These are phyloP conservation scores for Malus asiatica DNA, from an alignment of 306 rosid species.

Conservation along the genomic window DNA sequence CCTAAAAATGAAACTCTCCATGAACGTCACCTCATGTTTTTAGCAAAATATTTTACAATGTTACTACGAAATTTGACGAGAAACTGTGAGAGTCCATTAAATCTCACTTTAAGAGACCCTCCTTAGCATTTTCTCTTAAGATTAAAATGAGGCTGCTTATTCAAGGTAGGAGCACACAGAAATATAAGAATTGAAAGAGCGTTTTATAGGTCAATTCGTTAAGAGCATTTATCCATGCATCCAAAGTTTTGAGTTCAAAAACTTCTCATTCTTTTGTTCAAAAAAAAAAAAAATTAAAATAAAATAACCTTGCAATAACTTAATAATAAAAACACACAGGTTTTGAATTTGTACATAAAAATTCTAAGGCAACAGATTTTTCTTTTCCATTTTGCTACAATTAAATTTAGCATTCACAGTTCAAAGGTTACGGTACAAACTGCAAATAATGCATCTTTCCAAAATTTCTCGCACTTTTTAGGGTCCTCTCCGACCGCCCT, in stretches of 20 bases:
- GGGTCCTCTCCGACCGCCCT: background rate
- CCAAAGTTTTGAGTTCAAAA: too few relatives aligned
- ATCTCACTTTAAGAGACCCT: too few relatives aligned
- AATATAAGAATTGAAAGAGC: background rate
- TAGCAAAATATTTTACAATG: too few relatives aligned
- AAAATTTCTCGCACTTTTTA: background rate
- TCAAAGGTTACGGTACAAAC: background rate
- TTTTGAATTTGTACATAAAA: background rate
- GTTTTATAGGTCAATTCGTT: too few relatives aligned
- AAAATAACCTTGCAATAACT: too few relatives aligned
- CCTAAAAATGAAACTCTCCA: too few relatives aligned
- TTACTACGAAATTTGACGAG: too few relatives aligned
- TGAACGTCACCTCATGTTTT: too few relatives aligned
- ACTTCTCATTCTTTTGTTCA: background rate
- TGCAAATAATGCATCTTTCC: background rate
- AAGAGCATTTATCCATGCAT: too few relatives aligned
- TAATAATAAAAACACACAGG: background rate
- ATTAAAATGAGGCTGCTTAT: background rate
- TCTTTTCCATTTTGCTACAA: background rate
- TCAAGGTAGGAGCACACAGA: background rate
- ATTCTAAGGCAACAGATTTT: background rate
- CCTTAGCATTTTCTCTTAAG: background rate
- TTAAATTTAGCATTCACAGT: background rate
- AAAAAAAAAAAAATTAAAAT: too few relatives aligned
- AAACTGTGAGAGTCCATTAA: too few relatives aligned